Percentiles rank a stretch among this genome's conserved stretches.
Conservation (phyloP, 257 asterid species). For the Cordia subcordata region DNA sequence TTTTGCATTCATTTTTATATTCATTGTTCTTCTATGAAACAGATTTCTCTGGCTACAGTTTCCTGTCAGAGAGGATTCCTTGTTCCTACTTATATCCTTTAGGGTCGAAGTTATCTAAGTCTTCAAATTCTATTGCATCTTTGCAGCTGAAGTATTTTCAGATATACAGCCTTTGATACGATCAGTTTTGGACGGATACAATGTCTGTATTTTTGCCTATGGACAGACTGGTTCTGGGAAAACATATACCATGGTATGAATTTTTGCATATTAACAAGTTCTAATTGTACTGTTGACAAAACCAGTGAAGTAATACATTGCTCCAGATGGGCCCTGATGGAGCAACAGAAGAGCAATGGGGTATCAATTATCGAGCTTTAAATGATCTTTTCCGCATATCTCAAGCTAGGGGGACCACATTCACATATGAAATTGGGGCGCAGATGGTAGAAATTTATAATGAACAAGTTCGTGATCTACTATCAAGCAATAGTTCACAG, state of each 20-base stretch:
- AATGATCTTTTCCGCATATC: slow-evolving; percentile 74
- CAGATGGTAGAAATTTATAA: slow-evolving; percentile 97
- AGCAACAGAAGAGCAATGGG: slow-evolving; percentile 84
- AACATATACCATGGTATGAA: slow-evolving; percentile 86
- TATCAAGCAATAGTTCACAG: slow-evolving; percentile 51
- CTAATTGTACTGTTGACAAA: not conserved
- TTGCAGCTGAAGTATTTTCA: slow-evolving; percentile 69
- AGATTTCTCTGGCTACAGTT: not conserved
- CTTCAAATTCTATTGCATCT: slow-evolving; percentile 9
- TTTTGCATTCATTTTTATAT: slow-evolving; percentile 17
- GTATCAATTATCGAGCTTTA: slow-evolving; percentile 89
- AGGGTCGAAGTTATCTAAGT: slow-evolving; percentile 3
- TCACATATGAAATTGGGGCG: slow-evolving; percentile 65
- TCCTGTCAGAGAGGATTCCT: not conserved
- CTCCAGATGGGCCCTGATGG: slow-evolving; percentile 84
- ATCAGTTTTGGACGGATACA: slow-evolving; percentile 95
- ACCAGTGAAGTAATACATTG: slow-evolving; percentile 17
- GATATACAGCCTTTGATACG: slow-evolving; percentile 86
- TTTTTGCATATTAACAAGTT: not conserved
- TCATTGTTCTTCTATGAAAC: not conserved
- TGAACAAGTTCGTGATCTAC: slow-evolving; percentile 96
- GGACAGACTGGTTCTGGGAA: slow-evolving; percentile 99
- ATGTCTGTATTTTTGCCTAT: slow-evolving; percentile 88
- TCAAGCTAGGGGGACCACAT: slow-evolving; percentile 48
- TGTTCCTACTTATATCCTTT: not conserved